Base-by-base conservation (phyloP, 768 basidiomycete species). In the Trametes gibbosa region DNA sequence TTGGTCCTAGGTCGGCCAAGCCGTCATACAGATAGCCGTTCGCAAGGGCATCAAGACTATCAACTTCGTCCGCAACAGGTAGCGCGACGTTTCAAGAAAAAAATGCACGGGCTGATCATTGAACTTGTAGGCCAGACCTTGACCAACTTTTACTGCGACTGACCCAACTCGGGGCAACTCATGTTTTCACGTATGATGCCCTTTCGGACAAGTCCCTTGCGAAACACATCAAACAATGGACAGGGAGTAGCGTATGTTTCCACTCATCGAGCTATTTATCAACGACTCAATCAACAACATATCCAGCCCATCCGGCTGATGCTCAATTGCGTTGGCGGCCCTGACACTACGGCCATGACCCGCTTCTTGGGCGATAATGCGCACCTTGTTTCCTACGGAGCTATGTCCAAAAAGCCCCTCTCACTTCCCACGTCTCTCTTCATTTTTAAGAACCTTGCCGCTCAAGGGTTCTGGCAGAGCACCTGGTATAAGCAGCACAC, bases 341-440 rank as follows among this genome's bases (percentile, higher is more conserved):
- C 79, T 50, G 77, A 84, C 43, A 91, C 90, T 0, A 83, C 82
- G 0, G 65, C 76, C 7, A 91, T 94, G 90, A 77, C 82, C 1
- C 79, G 84, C 50, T 74, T 89, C 8, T 76, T 95, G 0, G 87
- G 86, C 24, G 73, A 77, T 42, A 75, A 87, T 63, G 84, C 87
- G 2, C 87, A 89, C 62, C 78, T 94, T 13, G 86, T 94, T 8
- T 91, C 93, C 0, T 95, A 95, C 54, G 93, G 93, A 27, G 92
- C 89, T 5, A 95, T 95, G 92, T 89, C 92, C 1, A 92, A 89
- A 68, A 79, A 87, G 52, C 90, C 92, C 0, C 71, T 95, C 17
- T 80, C 84, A 1, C 69, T 95, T 21, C 89, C 93, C 1, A 86
- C 89, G 0, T 88, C 89, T 0, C 75, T 85, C 21, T 87, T 91